Evolutionary conservation across 1,139 yeast genomes (phyloP).

Genomic region (Taphrina populina): DNA sequence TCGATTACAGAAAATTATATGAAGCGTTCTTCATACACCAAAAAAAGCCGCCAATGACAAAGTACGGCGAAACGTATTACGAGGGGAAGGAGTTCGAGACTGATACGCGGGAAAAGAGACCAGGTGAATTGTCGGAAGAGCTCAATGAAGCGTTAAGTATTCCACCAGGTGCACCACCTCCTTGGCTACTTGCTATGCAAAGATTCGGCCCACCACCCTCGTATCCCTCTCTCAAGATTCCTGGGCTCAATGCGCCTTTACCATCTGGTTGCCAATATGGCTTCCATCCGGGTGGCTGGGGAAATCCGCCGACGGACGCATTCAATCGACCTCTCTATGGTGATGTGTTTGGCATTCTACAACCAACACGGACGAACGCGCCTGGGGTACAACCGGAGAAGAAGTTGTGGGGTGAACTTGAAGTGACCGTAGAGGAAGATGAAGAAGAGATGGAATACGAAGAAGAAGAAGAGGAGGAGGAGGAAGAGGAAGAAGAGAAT

Average conservation of each 20-base stretch:
- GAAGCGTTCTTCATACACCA: conserved; percentile 85
- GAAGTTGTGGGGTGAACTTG: conserved; percentile 45
- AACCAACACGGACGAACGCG: conserved; percentile 48
- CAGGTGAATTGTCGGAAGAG: conserved; percentile 65
- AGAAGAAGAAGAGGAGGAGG: conserved; percentile 42
- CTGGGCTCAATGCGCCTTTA: conserved; percentile 51
- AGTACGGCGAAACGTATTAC: conserved; percentile 73
- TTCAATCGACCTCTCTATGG: conserved; percentile 46
- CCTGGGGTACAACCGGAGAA: conserved; percentile 45
- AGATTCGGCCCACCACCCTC: conserved; percentile 82
- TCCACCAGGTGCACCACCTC: conserved; percentile 64
- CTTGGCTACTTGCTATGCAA: conserved; percentile 77
- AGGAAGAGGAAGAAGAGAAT: conserved; percentile 37
- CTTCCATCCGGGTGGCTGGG: conserved; percentile 50
- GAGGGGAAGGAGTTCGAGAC: conserved; percentile 71
- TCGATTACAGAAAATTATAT: conserved; percentile 78
- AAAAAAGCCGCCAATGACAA: conserved; percentile 65
- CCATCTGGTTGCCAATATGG: conserved; percentile 49
- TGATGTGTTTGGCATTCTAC: conserved; percentile 48
- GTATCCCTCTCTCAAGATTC: conserved; percentile 65
- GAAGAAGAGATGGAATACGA: conserved; percentile 45
- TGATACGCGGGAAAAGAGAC: conserved; percentile 51
- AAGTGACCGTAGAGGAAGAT: conserved; percentile 44
- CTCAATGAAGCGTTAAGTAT: conserved; percentile 71
- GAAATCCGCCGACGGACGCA: conserved; percentile 47